A percentile compares a stretch with the other conserved stretches of the same genome.
Conservation (phyloP, 345 rosid genomes). For the sweet orange (Citrus sinensis) region DNA sequence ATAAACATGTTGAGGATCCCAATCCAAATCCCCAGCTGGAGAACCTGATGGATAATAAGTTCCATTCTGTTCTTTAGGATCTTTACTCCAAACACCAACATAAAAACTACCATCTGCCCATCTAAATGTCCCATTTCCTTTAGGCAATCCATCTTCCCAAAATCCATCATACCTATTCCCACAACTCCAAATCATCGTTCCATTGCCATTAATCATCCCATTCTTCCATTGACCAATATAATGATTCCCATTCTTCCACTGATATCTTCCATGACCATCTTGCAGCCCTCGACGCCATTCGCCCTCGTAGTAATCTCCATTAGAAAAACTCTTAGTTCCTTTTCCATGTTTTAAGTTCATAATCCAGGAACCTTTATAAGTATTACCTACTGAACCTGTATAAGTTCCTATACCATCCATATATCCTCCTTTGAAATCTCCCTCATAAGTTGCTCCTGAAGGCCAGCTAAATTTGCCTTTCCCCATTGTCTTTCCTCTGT, state of each 20-base stretch:
- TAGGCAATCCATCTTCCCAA: conserved; percentile 88
- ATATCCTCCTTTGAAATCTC: conserved; percentile 81
- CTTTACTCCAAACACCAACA: conserved; percentile 90
- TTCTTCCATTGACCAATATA: conserved; percentile 84
- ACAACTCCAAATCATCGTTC: conserved; percentile 77
- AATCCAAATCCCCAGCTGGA: conserved; percentile 45
- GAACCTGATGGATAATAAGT: conserved; percentile 75
- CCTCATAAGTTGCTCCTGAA: conserved; percentile 90
- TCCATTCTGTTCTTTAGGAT: conserved; percentile 71
- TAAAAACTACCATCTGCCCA: conserved; percentile 79
- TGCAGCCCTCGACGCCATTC: conserved; percentile 86
- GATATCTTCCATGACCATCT: conserved; percentile 87
- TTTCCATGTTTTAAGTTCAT: conserved; percentile 89
- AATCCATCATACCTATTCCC: conserved; percentile 88
- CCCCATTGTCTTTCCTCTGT: conserved; percentile 64
- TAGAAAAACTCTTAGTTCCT: conserved; percentile 63
- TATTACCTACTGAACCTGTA: conserved; percentile 61
- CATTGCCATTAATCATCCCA: conserved; percentile 74
- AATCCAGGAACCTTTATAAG: conserved; percentile 78
- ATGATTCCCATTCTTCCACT: conserved; percentile 75
- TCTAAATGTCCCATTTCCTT: conserved; percentile 78
- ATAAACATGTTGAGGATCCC: conserved; percentile 80
- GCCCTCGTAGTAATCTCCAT: conserved; percentile 83
- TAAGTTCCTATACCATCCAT: conserved; percentile 96
- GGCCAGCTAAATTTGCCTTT: conserved; percentile 93